These are phyloP conservation scores for Trypanosoma theileri DNA, from an alignment of 208 protist species.

Conservation along the genomic window DNA sequence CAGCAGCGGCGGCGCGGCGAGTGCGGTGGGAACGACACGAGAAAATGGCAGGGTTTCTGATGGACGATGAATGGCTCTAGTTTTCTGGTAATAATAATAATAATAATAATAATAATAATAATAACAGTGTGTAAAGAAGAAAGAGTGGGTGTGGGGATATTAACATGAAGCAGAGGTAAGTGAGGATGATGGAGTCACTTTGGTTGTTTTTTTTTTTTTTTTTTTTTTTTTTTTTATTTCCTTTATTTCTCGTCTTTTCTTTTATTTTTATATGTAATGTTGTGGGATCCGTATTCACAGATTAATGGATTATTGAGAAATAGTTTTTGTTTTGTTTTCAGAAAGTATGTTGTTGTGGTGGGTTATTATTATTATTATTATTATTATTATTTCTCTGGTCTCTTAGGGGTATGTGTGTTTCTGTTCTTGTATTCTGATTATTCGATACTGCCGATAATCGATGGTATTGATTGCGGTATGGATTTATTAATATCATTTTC, in stretches of 20 bases:
- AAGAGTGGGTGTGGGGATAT: too few relatives aligned
- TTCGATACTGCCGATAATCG: not conserved
- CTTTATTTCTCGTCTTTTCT: too few relatives aligned
- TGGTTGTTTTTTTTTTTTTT: not conserved
- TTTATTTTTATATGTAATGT: not conserved
- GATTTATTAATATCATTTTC: not conserved
- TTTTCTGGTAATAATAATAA: not conserved
- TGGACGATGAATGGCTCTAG: slow-evolving; percentile 5
- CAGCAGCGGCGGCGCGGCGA: not conserved
- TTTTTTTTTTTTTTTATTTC: slow-evolving; percentile 24
- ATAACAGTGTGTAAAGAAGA: too few relatives aligned
- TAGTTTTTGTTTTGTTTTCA: not conserved
- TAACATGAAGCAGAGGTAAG: too few relatives aligned
- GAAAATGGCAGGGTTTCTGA: not conserved
- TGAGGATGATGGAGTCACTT: too few relatives aligned
- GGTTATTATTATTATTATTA: not conserved
- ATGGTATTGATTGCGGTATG: not conserved
- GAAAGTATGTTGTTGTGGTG: not conserved
- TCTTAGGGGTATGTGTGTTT: not conserved
- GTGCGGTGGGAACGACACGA: slow-evolving; percentile 22
- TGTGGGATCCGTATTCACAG: too few relatives aligned
- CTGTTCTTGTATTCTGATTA: not conserved
- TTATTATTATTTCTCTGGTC: slow-evolving; percentile 7
- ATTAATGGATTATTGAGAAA: not conserved
- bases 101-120: too few relatives aligned